Base-by-base conservation (phyloP, 2,329 filamentous ascomycete genomes). In the Simplicillium sp. region DNA sequence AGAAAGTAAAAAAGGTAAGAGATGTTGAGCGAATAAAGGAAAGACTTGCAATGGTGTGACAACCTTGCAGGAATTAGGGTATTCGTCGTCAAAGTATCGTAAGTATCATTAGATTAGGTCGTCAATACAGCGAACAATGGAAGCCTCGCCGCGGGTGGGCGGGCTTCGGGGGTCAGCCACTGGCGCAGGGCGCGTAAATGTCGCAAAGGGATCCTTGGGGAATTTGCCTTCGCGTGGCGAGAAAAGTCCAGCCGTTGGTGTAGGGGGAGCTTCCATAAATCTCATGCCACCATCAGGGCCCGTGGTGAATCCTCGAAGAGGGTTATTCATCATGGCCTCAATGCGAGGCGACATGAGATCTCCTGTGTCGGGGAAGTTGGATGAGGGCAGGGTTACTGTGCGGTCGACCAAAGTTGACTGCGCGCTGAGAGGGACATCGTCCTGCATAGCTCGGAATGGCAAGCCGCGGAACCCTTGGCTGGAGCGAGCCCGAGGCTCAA, bases 51-150 rank as follows among this genome's bases (percentile, higher is more conserved):
- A 25, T 25, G 20, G 20, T 25, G 13, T 36, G 5, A 36, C 13
- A 36, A 11, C 34, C 14, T 12, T 36, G 15, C 13, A 12, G 16
- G 34, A 36, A 18, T 12, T 25, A 25, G 20, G 20, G 20, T 25
- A 25, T 25, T 25, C 20, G 20, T 25, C 20, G 20, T 25, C 20
- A 25, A 25, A 25, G 20, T 25, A 25, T 25, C 20, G 18, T n/a
- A 15, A 34, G 35, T 15, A 15, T 25, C 39, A 40, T 68, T 70
- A 88, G 60, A 89, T 66, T 39, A 87, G 68, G 53, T 88, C 84
- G 56, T 86, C 82, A 52, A 90, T 90, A 44, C 82, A 88, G 42
- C 84, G 71, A 39, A 80, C 77, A 45, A 90, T 88, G 3, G 84
- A 82, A 43, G 77, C 79, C 56, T 84, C 82, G 32, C 84, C 84